These are phyloP conservation scores for Plenodomus tracheiphilus DNA, from an alignment of 2,329 filamentous ascomycete species.

Conservation along the genomic window DNA sequence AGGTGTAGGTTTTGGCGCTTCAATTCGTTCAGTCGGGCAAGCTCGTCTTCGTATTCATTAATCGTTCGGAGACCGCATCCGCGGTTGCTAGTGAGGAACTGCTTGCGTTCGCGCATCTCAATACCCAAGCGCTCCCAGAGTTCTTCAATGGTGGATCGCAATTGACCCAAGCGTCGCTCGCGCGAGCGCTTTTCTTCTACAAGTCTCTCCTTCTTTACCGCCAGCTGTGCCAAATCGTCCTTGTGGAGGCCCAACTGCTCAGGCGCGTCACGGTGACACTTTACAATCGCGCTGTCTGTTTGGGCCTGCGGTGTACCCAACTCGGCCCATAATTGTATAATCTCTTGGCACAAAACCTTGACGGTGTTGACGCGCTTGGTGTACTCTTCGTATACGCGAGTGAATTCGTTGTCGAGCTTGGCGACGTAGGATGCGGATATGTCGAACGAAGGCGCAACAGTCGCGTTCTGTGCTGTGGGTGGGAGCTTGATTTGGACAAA, in stretches of 20 bases:
- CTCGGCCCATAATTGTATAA: constrained; percentile 94
- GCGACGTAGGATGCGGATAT: constrained; percentile 89
- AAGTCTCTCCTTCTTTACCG: constrained; percentile 76
- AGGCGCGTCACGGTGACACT: constrained; percentile 85
- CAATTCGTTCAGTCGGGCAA: constrained; percentile 82
- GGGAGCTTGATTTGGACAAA: constrained; percentile 87
- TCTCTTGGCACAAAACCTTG: constrained; percentile 74
- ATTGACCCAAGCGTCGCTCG: constrained; percentile 75
- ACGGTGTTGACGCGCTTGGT: constrained; percentile 78
- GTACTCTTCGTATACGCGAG: constrained; percentile 95
- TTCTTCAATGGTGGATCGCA: constrained; percentile 76
- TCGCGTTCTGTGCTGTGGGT: constrained; percentile 75
- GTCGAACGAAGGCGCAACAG: constrained; percentile 81
- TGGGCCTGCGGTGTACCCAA: constrained; percentile 92
- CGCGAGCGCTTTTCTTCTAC: constrained; percentile 85
- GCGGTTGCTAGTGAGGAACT: constrained; percentile 83
- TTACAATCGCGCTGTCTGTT: constrained; percentile 83
- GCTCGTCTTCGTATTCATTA: constrained; percentile 94
- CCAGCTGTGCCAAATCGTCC: constrained; percentile 76
- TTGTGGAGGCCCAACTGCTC: constrained; percentile 93
- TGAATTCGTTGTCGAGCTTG: constrained; percentile 86
- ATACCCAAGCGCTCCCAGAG: constrained; percentile 89
- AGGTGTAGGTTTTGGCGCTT: constrained; percentile 94
- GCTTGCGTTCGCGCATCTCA: constrained; percentile 79
- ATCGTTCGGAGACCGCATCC: constrained; percentile 90